A percentile compares a stretch with the other conserved stretches of the same genome.
Conservation (phyloP, 2,329 filamentous ascomycete species). For the Fusarium vanettenii region DNA sequence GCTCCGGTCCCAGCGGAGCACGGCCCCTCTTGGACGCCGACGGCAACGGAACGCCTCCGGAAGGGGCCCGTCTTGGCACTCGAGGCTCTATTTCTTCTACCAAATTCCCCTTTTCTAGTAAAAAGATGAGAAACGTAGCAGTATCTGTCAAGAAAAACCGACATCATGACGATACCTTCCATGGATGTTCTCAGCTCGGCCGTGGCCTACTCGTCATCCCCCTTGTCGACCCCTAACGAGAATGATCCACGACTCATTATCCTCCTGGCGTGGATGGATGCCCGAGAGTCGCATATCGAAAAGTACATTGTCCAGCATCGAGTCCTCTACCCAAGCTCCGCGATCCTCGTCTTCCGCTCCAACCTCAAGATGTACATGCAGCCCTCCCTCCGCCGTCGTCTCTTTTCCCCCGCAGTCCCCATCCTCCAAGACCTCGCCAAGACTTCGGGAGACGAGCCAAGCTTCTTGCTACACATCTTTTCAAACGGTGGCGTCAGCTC, state of each 20-base stretch:
- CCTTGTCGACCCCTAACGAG: background rate
- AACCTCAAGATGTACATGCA: constrained; percentile 52
- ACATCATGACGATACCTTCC: constrained; percentile 47
- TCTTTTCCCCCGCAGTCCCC: constrained; percentile 54
- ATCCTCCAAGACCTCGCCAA: constrained; percentile 51
- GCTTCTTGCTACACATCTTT: constrained; percentile 61
- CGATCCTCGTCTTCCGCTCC: constrained; percentile 60
- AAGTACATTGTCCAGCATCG: constrained; percentile 63
- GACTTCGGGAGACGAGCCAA: constrained; percentile 26
- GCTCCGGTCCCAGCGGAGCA: constrained; percentile 27
- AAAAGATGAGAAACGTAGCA: background rate
- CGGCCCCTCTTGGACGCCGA: constrained; percentile 27
- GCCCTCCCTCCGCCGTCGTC: constrained; percentile 44
- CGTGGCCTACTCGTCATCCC: constrained; percentile 48
- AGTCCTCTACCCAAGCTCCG: constrained; percentile 55
- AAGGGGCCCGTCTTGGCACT: background rate
- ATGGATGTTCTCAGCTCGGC: constrained; percentile 54
- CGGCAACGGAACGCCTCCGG: constrained; percentile 5
- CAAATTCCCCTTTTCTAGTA: background rate
- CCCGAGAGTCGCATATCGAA: constrained; percentile 60
- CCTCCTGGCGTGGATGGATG: constrained; percentile 63
- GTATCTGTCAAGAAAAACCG: background rate
- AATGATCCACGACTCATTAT: constrained; percentile 58
- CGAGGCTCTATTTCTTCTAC: background rate
- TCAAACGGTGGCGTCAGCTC: constrained; percentile 64